Evolutionary conservation across 2,329 filamentous ascomycete genomes (phyloP).

Genomic region (Juglanconis juglandina): DNA sequence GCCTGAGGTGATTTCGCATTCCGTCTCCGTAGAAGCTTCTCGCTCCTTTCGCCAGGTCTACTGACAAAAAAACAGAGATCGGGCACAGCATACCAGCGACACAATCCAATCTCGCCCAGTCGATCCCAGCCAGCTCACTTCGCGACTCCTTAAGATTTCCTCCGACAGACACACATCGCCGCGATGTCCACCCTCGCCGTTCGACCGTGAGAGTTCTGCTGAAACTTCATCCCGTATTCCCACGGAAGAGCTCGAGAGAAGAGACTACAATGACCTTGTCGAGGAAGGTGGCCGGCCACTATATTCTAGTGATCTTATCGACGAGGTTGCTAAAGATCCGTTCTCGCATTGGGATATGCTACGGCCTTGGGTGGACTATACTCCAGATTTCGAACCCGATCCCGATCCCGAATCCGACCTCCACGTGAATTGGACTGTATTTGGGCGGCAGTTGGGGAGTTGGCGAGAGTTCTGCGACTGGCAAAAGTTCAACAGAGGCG

Average conservation of each 20-base stretch:
- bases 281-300: background rate
- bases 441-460: too few relatives aligned
- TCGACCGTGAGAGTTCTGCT: too few relatives aligned
- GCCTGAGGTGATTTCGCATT: background rate
- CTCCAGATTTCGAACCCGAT: too few relatives aligned
- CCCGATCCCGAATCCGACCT: too few relatives aligned
- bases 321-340: background rate
- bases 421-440: too few relatives aligned
- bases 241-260: too few relatives aligned
- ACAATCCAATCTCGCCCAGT: background rate
- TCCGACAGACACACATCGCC: background rate
- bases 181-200: background rate
- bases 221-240: too few relatives aligned
- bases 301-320: background rate
- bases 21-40: background rate
- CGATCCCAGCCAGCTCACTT: background rate
- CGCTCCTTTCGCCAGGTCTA: background rate
- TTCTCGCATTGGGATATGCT: background rate
- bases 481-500: constrained; percentile 26
- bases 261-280: background rate
- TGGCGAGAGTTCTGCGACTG: constrained; percentile 31
- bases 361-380: constrained; percentile 9
- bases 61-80: background rate
- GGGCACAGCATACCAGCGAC: background rate
- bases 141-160: background rate